phyloP scores from a whole-genome alignment of 2,329 filamentous ascomycete genomes.

The Phaeosphaeria sp. region DNA sequence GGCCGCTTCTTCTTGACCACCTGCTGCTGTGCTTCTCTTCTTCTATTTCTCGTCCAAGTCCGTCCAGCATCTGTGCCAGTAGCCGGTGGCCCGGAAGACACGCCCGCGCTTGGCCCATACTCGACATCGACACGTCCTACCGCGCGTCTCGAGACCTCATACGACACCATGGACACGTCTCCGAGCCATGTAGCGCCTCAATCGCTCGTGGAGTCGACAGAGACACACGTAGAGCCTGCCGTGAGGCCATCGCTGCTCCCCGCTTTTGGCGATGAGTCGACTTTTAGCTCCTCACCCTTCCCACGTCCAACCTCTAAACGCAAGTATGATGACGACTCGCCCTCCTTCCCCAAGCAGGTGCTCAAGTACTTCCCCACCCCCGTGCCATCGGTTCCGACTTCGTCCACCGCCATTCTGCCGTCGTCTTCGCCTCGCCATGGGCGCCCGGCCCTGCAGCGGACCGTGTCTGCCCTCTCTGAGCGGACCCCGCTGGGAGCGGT shows the following conservation, averaged over 20 bases:
- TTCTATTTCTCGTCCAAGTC: slow-evolving; percentile 21
- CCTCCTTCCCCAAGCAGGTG: slow-evolving; percentile 55
- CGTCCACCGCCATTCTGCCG: slow-evolving; percentile 87
- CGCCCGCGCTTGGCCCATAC: slow-evolving; percentile 23
- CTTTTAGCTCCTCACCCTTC: slow-evolving; percentile 78
- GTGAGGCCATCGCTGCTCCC: slow-evolving; percentile 75
- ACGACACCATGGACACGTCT: slow-evolving; percentile 42
- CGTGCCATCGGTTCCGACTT: slow-evolving; percentile 71
- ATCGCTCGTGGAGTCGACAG: slow-evolving; percentile 35
- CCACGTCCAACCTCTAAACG: slow-evolving; percentile 72
- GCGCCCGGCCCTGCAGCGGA: slow-evolving; percentile 63
- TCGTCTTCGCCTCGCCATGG: slow-evolving; percentile 70
- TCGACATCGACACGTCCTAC: slow-evolving; percentile 36
- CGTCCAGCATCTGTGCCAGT: slow-evolving; percentile 21
- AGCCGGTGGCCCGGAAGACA: slow-evolving; percentile 32
- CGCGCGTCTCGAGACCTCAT: slow-evolving; percentile 34
- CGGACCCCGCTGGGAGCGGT: slow-evolving; percentile 83
- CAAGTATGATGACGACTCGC: slow-evolving; percentile 61
- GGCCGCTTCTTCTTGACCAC: slow-evolving; percentile 41
- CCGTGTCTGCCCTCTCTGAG: slow-evolving; percentile 69
- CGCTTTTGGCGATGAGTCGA: slow-evolving; percentile 68
- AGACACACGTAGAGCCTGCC: slow-evolving; percentile 46
- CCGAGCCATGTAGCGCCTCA: slow-evolving; percentile 32
- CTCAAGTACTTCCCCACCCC: slow-evolving; percentile 86
- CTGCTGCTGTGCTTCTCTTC: slow-evolving; percentile 23